Evolutionary conservation across 2,329 filamentous ascomycete species (phyloP).

Genomic region (Beauveria medogensis): DNA sequence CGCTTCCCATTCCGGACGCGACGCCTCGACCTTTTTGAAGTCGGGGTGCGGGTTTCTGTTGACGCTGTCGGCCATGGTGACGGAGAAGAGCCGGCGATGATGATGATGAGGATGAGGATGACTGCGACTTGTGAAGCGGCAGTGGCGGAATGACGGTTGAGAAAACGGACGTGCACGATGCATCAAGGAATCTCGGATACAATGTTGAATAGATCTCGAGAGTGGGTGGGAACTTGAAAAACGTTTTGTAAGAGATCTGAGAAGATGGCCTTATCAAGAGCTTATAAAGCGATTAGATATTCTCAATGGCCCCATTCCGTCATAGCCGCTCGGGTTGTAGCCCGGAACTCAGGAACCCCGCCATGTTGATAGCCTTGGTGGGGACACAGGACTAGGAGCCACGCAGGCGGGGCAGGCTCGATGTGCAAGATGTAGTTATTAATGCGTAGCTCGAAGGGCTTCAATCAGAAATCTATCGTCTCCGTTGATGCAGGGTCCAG

Average conservation of each 20-base stretch:
- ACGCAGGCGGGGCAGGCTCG: too few relatives aligned
- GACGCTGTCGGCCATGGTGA: conserved; percentile 19
- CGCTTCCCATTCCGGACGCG: conserved; percentile 53
- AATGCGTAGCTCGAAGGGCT: too few relatives aligned
- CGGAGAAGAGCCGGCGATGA: not conserved
- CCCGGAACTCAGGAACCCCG: not conserved
- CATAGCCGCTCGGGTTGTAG: conserved; percentile 1
- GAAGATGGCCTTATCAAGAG: not conserved
- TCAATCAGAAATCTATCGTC: too few relatives aligned
- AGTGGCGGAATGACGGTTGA: not conserved
- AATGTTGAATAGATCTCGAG: not conserved
- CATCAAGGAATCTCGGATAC: not conserved
- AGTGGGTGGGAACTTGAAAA: not conserved
- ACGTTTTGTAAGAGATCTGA: too few relatives aligned
- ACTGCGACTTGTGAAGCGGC: not conserved
- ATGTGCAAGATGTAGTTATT: too few relatives aligned
- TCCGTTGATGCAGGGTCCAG: too few relatives aligned
- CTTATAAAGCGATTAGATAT: not conserved
- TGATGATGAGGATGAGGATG: not conserved
- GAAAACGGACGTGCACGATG: not conserved
- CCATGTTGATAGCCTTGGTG: too few relatives aligned
- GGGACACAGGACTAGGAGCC: too few relatives aligned
- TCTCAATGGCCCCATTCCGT: not conserved
- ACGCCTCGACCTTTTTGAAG: conserved; percentile 64
- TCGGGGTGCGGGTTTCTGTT: conserved; percentile 64